A percentile compares a stretch with the other conserved stretches of the same genome.
Evolutionary conservation across 2,329 filamentous ascomycete genomes (phyloP).

Genomic region (Xylaria sp.): DNA sequence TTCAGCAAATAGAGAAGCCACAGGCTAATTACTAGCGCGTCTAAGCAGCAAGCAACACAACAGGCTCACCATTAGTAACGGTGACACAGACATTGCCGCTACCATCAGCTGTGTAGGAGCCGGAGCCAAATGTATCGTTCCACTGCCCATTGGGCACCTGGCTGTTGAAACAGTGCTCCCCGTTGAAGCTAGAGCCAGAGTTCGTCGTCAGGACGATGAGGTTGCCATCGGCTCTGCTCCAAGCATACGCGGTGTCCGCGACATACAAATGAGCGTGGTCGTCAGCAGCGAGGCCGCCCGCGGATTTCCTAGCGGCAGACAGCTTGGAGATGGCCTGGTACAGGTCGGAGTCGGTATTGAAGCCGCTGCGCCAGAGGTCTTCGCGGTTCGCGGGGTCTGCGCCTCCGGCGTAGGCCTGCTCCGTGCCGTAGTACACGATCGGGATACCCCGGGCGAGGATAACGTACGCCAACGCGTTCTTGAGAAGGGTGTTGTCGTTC

Average conservation of each 20-base stretch:
- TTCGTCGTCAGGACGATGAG: constrained; percentile 21
- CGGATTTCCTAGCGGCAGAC: constrained; percentile 16
- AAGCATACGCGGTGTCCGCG: constrained; percentile 22
- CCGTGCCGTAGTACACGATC: constrained; percentile 23
- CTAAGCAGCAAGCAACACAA: constrained; percentile 17
- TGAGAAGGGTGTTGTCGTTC: constrained; percentile 12
- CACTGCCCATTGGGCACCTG: constrained; percentile 15
- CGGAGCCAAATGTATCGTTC: constrained; percentile 11
- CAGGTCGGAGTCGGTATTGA: constrained; percentile 7
- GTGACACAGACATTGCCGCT: constrained; percentile 8
- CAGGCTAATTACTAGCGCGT: too few relatives aligned
- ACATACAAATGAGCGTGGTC: constrained; percentile 21
- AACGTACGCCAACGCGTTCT: constrained; percentile 21
- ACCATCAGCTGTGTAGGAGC: constrained; percentile 8
- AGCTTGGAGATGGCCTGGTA: constrained; percentile 14
- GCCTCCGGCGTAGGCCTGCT: constrained; percentile 16
- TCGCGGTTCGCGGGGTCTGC: constrained; percentile 22
- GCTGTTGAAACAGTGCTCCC: constrained; percentile 9
- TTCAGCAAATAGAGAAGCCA: too few relatives aligned
- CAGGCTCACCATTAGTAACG: constrained; percentile 14
- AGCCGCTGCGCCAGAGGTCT: constrained; percentile 21
- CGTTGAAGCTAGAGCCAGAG: background rate
- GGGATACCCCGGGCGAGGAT: constrained; percentile 18
- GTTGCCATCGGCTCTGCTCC: constrained; percentile 18
- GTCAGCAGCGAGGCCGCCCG: constrained; percentile 16